These are phyloP conservation scores for Amauroascus niger DNA, from an alignment of 2,329 filamentous ascomycete species.

Conservation along the genomic window DNA sequence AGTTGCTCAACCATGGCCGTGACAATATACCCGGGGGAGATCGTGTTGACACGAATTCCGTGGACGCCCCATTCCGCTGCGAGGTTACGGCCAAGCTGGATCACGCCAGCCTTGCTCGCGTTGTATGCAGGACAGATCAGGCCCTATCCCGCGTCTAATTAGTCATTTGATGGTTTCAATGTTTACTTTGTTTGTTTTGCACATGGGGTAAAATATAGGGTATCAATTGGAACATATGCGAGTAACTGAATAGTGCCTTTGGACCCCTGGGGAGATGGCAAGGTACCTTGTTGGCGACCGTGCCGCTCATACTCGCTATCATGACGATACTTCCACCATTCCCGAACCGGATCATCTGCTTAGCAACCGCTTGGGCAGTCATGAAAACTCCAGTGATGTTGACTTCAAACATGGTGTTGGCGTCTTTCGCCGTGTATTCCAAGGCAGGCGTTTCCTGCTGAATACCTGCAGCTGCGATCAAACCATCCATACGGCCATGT, in stretches of 20 bases:
- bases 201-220: constrained; percentile 1
- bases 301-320: constrained; percentile 55
- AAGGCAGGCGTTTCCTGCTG: constrained; percentile 77
- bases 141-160: no score
- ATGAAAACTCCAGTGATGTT: constrained; percentile 55
- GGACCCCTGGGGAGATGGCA: not conserved
- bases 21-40: constrained; percentile 41
- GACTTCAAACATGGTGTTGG: constrained; percentile 53
- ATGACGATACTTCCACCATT: constrained; percentile 51
- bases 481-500: constrained; percentile 65
- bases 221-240: no score
- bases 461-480: constrained; percentile 61
- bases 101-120: constrained; percentile 41
- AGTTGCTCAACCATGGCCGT: constrained; percentile 40
- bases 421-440: constrained; percentile 59
- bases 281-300: constrained; percentile 46
- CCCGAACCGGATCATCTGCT: constrained; percentile 43
- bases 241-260: no score
- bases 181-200: constrained; percentile 15
- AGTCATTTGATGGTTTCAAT: not conserved
- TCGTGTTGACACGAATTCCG: constrained; percentile 42
- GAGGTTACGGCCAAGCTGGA: constrained; percentile 40
- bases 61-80: constrained; percentile 42
- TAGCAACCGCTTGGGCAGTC: constrained; percentile 53
- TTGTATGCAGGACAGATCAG: constrained; percentile 43